Evolutionary conservation across 2,329 filamentous ascomycete genomes (phyloP).

Genomic region (Ilyonectria mors-panacis): DNA sequence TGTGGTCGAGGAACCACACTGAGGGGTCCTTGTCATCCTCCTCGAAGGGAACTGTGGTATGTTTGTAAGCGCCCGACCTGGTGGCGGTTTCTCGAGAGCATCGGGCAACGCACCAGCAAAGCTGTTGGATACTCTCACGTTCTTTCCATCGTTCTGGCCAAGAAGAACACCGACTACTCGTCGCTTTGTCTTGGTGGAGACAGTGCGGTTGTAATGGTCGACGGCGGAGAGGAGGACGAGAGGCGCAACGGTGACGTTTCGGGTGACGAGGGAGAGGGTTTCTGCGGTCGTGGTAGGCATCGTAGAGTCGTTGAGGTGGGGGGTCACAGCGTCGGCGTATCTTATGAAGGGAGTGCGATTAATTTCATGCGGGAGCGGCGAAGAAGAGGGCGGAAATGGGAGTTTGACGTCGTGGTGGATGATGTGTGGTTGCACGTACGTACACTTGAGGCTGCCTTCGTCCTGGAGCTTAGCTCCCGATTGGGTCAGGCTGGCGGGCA

Average conservation of each 20-base stretch:
- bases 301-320: constrained; percentile 52
- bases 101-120: constrained; percentile 81
- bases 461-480: constrained; percentile 49
- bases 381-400: constrained; percentile 29
- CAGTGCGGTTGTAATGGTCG: constrained; percentile 97
- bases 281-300: constrained; percentile 99
- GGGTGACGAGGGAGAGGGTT: constrained; percentile 93
- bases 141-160: constrained; percentile 96
- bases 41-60: constrained; percentile 87
- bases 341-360: constrained; percentile 35
- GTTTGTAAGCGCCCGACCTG: constrained; percentile 34
- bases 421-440: constrained; percentile 49
- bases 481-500: constrained; percentile 41
- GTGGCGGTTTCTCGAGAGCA: constrained; percentile 20
- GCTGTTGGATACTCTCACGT: constrained; percentile 97
- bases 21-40: constrained; percentile 99
- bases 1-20: constrained; percentile 99
- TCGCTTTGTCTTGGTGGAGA: constrained; percentile 86
- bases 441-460: constrained; percentile 52
- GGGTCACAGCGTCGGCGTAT: constrained; percentile 35
- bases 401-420: constrained; percentile 17
- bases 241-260: constrained; percentile 96
- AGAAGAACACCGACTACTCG: constrained; percentile 95
- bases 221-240: constrained; percentile 97
- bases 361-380: constrained; percentile 38